phyloP scores from a whole-genome alignment of 1,284 basidiomycete genomes.

The Moniliophthora roreri region DNA sequence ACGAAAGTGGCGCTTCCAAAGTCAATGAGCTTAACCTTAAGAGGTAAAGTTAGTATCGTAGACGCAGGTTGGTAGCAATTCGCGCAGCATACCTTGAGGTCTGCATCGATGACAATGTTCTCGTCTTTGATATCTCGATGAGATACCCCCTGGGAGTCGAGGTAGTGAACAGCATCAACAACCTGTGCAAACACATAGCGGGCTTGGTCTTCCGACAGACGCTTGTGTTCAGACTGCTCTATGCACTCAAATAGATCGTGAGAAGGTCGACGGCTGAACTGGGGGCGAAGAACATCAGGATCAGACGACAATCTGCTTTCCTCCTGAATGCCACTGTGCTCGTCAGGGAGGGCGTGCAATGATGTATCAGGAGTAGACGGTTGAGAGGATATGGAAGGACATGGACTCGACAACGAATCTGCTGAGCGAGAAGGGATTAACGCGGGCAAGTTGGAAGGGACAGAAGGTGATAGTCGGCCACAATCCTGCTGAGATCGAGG shows the following conservation, averaged over 20 bases:
- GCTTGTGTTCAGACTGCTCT: conserved; percentile 78
- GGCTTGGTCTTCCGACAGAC: conserved; percentile 78
- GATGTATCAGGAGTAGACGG: conserved; percentile 18
- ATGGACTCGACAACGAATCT: conserved; percentile 30
- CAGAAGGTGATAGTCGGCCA: conserved; percentile 25
- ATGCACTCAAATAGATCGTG: conserved; percentile 95
- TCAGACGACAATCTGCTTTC: background rate
- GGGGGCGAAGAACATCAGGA: conserved; percentile 35
- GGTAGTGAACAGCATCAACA: conserved; percentile 80
- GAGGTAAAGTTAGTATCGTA: conserved; percentile 7
- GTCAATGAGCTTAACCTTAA: conserved; percentile 88
- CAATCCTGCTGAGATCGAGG: conserved; percentile 25
- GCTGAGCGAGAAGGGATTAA: conserved; percentile 56
- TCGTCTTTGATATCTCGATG: conserved; percentile 97
- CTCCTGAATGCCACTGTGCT: background rate
- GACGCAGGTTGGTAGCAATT: conserved; percentile 13
- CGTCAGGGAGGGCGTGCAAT: background rate
- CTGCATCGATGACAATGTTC: conserved; percentile 82
- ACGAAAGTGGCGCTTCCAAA: conserved; percentile 87
- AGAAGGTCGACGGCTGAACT: conserved; percentile 72
- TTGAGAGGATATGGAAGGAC: conserved; percentile 15
- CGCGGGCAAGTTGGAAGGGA: conserved; percentile 48
- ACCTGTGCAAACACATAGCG: conserved; percentile 86
- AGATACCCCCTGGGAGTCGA: conserved; percentile 75
- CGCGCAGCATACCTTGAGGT: conserved; percentile 52